Conservation (phyloP, 129 eudicot species). For the Silybum marianum region DNA sequence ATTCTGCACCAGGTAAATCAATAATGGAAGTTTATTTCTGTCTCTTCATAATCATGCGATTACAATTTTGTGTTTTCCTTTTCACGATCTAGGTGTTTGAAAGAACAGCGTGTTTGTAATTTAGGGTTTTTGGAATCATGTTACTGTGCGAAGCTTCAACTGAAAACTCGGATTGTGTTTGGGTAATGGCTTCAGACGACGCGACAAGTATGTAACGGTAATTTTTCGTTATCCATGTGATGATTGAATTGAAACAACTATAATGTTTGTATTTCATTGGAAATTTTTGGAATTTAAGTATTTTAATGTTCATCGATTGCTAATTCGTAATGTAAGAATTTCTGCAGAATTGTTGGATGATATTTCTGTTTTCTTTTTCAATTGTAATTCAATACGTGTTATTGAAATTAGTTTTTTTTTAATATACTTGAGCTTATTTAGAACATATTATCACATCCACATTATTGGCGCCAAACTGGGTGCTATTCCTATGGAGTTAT, state of each 20-base stretch:
- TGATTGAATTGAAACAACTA: not conserved
- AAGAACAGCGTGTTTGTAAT: not conserved
- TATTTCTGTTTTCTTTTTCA: not conserved
- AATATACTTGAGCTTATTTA: not conserved
- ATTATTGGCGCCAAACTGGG: not conserved
- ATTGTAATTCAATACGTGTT: not conserved
- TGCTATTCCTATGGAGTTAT: not conserved
- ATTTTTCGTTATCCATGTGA: not conserved
- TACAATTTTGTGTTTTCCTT: too few relatives aligned
- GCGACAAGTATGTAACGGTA: not conserved
- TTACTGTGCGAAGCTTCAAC: too few relatives aligned
- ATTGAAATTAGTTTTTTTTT: too few relatives aligned
- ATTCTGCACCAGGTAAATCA: too few relatives aligned
- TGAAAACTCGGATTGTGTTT: not conserved
- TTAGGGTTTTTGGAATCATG: not conserved
- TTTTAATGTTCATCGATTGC: too few relatives aligned
- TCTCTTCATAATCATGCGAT: too few relatives aligned
- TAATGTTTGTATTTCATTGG: not conserved
- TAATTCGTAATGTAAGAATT: not conserved
- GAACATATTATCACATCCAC: not conserved
- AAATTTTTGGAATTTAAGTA: too few relatives aligned
- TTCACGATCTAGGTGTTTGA: not conserved
- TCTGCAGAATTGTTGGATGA: not conserved
- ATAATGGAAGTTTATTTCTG: too few relatives aligned
- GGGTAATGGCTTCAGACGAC: not conserved